phyloP scores from a whole-genome alignment of 140 eudicot genomes.

The Erigeron philadelphicus region DNA sequence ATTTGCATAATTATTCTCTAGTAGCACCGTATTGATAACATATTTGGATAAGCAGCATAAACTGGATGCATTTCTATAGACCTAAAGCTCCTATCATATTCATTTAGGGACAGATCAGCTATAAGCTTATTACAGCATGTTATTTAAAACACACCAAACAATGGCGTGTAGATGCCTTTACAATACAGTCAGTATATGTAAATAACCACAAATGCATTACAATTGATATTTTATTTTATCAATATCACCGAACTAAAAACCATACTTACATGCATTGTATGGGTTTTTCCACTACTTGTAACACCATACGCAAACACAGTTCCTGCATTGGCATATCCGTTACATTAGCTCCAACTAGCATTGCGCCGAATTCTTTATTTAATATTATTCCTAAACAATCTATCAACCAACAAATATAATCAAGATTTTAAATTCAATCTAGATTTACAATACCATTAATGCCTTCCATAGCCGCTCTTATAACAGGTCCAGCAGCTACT shows the following conservation, averaged over 20 bases:
- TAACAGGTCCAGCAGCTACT: conserved; percentile 93
- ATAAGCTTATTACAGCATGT: background rate
- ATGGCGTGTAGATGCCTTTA: no score
- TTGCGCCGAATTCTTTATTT: background rate
- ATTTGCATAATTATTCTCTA: conserved; percentile 8
- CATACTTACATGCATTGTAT: conserved; percentile 95
- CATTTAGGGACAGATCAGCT: background rate
- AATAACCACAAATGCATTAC: background rate
- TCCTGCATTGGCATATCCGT: conserved; percentile 45
- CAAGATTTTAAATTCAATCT: conserved; percentile 14
- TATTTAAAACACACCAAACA: background rate
- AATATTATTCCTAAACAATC: background rate
- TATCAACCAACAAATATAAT: conserved; percentile 5
- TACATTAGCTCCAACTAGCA: conserved; percentile 20
- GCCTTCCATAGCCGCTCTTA: conserved; percentile 96
- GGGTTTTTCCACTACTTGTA: conserved; percentile 99
- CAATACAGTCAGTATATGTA: conserved; percentile 13
- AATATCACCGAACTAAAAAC: conserved; percentile 13
- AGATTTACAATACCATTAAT: conserved; percentile 58
- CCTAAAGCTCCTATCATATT: conserved; percentile 9
- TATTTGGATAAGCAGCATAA: background rate
- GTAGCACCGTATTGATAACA: conserved; percentile 10
- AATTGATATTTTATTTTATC: background rate
- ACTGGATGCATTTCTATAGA: conserved; percentile 11
- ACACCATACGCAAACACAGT: conserved; percentile 99